Conservation (phyloP, 1,284 basidiomycete genomes). For the Tilletia caries region DNA sequence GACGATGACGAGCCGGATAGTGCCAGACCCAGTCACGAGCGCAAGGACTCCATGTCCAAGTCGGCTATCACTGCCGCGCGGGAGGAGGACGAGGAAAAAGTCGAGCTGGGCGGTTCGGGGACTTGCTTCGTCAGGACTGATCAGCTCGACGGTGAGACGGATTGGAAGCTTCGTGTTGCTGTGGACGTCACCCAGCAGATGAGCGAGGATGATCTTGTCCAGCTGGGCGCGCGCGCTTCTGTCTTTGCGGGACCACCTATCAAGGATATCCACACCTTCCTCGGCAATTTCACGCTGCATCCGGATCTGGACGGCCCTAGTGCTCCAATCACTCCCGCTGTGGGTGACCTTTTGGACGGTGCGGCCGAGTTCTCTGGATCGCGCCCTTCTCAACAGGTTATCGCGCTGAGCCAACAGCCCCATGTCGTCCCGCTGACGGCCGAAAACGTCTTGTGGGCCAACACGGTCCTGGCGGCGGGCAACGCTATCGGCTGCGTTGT, state of each 20-base stretch:
- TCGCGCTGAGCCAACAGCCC: slow-evolving; percentile 55
- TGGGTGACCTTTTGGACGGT: slow-evolving; percentile 31
- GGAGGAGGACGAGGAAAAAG: slow-evolving; percentile 11
- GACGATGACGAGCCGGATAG: slow-evolving; percentile 26
- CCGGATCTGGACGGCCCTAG: slow-evolving; percentile 26
- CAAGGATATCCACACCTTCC: slow-evolving; percentile 94
- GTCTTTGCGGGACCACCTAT: slow-evolving; percentile 79
- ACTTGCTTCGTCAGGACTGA: slow-evolving; percentile 97
- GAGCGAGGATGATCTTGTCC: slow-evolving; percentile 64
- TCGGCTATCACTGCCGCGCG: background rate
- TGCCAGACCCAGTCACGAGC: background rate
- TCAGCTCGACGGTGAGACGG: slow-evolving; percentile 97
- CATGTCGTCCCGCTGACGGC: slow-evolving; percentile 61
- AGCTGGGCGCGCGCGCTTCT: slow-evolving; percentile 55
- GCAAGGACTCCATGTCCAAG: slow-evolving; percentile 6
- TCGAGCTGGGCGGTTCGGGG: slow-evolving; percentile 60
- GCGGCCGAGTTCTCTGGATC: background rate
- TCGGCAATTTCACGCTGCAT: slow-evolving; percentile 84
- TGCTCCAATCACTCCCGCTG: slow-evolving; percentile 50
- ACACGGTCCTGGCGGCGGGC: slow-evolving; percentile 93
- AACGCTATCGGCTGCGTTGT: slow-evolving; percentile 86
- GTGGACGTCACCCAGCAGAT: slow-evolving; percentile 78
- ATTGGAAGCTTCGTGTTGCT: slow-evolving; percentile 94
- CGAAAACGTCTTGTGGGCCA: slow-evolving; percentile 94
- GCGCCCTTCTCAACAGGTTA: slow-evolving; percentile 13